Conservation (phyloP, 2,329 filamentous ascomycete species). For the Diaporthe citri region DNA sequence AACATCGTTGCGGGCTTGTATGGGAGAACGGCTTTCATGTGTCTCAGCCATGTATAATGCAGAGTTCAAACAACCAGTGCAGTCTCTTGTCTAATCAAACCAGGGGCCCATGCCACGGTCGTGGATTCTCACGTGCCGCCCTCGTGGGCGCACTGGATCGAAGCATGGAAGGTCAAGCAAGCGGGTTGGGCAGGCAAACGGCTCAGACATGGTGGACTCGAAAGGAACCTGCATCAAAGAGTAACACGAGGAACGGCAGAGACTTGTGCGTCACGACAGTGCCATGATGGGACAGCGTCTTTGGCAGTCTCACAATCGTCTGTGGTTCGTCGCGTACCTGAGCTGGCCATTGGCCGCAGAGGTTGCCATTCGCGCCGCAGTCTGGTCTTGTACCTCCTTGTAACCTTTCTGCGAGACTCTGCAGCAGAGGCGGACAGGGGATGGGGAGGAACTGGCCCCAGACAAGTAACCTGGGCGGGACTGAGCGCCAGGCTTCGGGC, state of each 20-base stretch:
- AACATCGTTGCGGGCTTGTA: not conserved
- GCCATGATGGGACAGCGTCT: slow-evolving; percentile 33
- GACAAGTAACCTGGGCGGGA: slow-evolving; percentile 28
- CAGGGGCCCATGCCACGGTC: not conserved
- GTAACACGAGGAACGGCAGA: slow-evolving; percentile 28
- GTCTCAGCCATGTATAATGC: slow-evolving; percentile 30
- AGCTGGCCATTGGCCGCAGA: slow-evolving; percentile 31
- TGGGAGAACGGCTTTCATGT: slow-evolving; percentile 1
- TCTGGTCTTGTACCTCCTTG: slow-evolving; percentile 26
- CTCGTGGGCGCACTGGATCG: slow-evolving; percentile 27
- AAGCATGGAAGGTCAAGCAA: not conserved
- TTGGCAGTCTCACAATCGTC: slow-evolving; percentile 36
- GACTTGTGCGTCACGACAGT: slow-evolving; percentile 4
- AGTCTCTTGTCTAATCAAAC: not conserved
- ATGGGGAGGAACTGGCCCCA: slow-evolving; percentile 1
- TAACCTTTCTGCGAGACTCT: slow-evolving; percentile 23
- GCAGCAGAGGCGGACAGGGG: slow-evolving; percentile 1
- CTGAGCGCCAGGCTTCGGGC: slow-evolving; percentile 9
- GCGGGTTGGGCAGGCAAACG: slow-evolving; percentile 12
- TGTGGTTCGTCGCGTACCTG: slow-evolving; percentile 39
- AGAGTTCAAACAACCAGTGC: not conserved
- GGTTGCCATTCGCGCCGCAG: slow-evolving; percentile 32
- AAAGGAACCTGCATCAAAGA: slow-evolving; percentile 26
- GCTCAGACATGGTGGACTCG: slow-evolving; percentile 30
- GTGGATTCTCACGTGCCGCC: slow-evolving; percentile 23